Evolutionary conservation across 2,329 filamentous ascomycete genomes (phyloP), one percentile per base, ranked within the genome.

Genomic region (Aspergillus spinulosporus): DNA sequence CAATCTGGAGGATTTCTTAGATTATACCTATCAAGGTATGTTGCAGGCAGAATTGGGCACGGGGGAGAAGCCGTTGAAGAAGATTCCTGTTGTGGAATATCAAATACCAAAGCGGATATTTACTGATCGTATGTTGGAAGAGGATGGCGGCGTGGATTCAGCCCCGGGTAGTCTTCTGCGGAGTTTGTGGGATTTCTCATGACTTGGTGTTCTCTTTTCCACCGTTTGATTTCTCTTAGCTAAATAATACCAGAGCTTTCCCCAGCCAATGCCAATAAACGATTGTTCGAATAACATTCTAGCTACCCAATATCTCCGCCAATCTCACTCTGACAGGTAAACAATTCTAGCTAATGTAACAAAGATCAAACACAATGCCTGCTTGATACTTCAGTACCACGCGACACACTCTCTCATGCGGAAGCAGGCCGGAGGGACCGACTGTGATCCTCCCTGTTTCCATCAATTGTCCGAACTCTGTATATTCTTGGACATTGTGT

Each of bases 1-100:
- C 74, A 94, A 92, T 65, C 77, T 97, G n/a, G 94, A 99, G 70
- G 94, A 99, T 70, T 99, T 99, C 74, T 77, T 97, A 47, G 94
- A 99, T 69, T 92, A 97, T 72, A 93, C 90, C 0, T 99, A 97
- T 74, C 71, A 75, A 56, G 76, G 74, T 6, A 84, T 99, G 70
- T 76, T 97, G 43, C 90, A 94, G 59, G 87, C 87, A 2, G 94
- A 99, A 72, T 79, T 96, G 61, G 74, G 74, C 0, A 60, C 61
- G 2, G 75, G 74, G 54, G 80, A 82, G 57, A 95, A 93, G 74
- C 85, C 90, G 43, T 79, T 96, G 61, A 95, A 88, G 77, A 96
- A 93, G 72, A 79, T 85, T 4, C 92, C 93, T 0, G 91, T 94
- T 9, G 86, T 97, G 49, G 94, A 97, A 73, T 97, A 89, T 73